Evolutionary conservation across 352 stramenopile species (phyloP).

Genomic region (Phytophthora lateralis): DNA sequence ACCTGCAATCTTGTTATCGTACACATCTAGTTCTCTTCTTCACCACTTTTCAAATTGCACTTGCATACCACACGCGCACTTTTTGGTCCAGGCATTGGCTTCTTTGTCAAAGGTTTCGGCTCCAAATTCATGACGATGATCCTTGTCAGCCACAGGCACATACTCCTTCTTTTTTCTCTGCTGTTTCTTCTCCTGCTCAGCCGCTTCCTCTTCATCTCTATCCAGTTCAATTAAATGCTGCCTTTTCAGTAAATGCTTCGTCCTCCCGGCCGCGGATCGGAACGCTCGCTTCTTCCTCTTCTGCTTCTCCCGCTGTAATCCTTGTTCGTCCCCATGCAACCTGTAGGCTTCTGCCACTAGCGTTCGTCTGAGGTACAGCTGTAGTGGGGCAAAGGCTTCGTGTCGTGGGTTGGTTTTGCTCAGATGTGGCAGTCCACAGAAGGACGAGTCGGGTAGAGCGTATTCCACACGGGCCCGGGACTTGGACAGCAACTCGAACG

Average conservation of each 20-base stretch:
- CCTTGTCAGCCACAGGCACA: constrained; percentile 48
- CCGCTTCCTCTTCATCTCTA: constrained; percentile 1
- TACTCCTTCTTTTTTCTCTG: constrained; percentile 30
- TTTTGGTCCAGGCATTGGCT: constrained; percentile 52
- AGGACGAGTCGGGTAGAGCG: constrained; percentile 66
- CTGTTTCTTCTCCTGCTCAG: constrained; percentile 11
- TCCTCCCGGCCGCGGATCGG: constrained; percentile 50
- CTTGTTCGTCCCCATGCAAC: constrained; percentile 51
- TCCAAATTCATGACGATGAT: constrained; percentile 67
- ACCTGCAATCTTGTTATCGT: constrained; percentile 19
- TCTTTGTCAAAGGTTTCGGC: constrained; percentile 46
- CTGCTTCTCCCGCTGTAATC: constrained; percentile 50
- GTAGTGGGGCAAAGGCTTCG: constrained; percentile 67
- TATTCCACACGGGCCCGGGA: constrained; percentile 59
- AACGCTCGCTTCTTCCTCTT: constrained; percentile 57
- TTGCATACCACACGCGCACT: constrained; percentile 61
- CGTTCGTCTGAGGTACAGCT: constrained; percentile 64
- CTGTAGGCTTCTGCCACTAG: constrained; percentile 57
- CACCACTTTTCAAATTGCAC: constrained; percentile 81
- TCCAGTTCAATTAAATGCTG: constrained; percentile 35
- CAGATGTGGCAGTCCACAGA: constrained; percentile 51
- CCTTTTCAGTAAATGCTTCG: constrained; percentile 63
- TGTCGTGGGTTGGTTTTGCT: constrained; percentile 67
- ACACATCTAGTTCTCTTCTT: constrained; percentile 27
- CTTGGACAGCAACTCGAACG: constrained; percentile 72